Base-by-base conservation (phyloP, 768 basidiomycete species). In the Daedaleopsis nitida region DNA sequence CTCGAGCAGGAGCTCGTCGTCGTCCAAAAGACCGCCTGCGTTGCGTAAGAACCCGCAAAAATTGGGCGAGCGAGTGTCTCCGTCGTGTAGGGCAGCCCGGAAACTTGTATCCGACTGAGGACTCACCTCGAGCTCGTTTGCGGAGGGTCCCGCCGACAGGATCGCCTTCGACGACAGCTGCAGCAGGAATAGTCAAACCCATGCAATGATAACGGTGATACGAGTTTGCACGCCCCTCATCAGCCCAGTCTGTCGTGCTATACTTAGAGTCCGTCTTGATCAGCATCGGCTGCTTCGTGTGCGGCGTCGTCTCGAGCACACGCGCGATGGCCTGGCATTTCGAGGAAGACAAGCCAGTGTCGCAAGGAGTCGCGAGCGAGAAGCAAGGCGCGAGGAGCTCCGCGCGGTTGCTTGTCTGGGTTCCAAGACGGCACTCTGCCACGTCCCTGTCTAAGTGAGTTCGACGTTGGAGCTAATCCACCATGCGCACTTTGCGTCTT, bases 231-330 rank as follows among this genome's bases (percentile, higher is more conserved):
- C 34, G 10, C 35, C 19, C 35, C 34, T 52, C n/a, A 3, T 16
- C 51, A 4, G 34, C 12, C 35, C 7, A 19, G 34, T 3, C 16
- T 24, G 37, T 21, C 39, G 14, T 75, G 4, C 86, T 86, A 68
- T 97, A 97, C 47, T 84, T 75, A 0, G 95, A 97, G 73, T 98
- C 96, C 0, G 92, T 88, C 66, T 88, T 89, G 68, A 98, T 91
- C 52, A 91, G 68, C 1, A 98, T 75, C 0, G 85, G 79, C 32
- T 72, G 80, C 49, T 80, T 77, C 12, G 77, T 75, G 11, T 73
- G 77, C 0, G 90, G 89, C 1, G 87, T 81, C 0, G 83, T 85
- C 72, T 97, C 93, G 6, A 98, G 77, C 19, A 89, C 81, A 19
- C 94, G 86, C 19, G 90, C 78, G 60, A 97, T 92, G 13, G 94